Base-by-base conservation (phyloP, 2,329 filamentous ascomycete species). In the Talaromyces pinophilus region DNA sequence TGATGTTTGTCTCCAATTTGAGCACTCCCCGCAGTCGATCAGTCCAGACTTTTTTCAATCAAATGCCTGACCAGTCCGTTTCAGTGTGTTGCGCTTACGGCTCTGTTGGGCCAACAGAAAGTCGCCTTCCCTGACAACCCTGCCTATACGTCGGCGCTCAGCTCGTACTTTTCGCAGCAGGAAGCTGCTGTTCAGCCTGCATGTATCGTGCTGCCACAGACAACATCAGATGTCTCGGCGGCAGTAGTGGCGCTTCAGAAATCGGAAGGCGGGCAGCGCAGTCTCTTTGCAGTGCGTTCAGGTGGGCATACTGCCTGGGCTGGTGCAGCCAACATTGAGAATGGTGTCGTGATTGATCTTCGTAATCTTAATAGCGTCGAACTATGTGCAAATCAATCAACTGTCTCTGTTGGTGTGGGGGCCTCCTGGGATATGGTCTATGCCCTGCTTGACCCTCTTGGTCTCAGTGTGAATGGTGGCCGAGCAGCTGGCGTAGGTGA, bases 261-360 rank as follows among this genome's bases (percentile, higher is more conserved):
- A 25, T 30, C 46, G 2, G 33, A 22, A 15, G 40, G n/a, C 33
- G 25, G 30, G n/a, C 35, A 54, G 2, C 61, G 50, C 30, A 40
- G 46, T 10, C 44, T 28, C 19, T 63, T 71, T 59, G 79, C 80
- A 2, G 75, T 83, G 2, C 81, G 80, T 62, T 76, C 79, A 59
- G 81, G 82, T 35, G 82, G 82, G 2, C 82, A 83, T 68, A 76
- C 76, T 22, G 71, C 75, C 2, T 76, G 77, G 65, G 71, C 75
- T 0, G 80, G 81, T 25, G 75, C 77, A 10, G 80, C 79, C 6
- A 81, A 78, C 63, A 79, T 81, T 17, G 70, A 76, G 0, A 72
- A 72, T 33, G 82, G 82, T 3, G 78, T 84, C 8, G 81, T 80
- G 0, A 75, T 84, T 59, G 79, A 79, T 64, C 72, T 83, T 17